Conservation (phyloP, 805 yeast genomes). For the Starmera dryadoides region DNA sequence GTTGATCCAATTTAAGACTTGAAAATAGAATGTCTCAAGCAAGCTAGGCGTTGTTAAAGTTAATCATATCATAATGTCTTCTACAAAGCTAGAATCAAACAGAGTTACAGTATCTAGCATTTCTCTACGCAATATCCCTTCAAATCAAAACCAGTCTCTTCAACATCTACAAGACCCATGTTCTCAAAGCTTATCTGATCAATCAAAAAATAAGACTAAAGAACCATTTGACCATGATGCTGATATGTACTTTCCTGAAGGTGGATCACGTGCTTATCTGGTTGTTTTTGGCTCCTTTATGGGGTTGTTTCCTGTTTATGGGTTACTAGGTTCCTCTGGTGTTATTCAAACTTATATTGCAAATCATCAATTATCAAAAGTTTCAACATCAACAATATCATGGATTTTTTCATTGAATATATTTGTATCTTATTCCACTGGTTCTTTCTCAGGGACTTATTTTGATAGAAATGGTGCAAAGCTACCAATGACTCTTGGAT, state of each 20-base stretch:
- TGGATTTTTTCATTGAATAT: slow-evolving; percentile 64
- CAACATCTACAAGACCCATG: no score
- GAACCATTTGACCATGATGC: slow-evolving; percentile 2
- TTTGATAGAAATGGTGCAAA: slow-evolving; percentile 59
- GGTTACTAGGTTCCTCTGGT: slow-evolving; percentile 55
- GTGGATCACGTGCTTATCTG: slow-evolving; percentile 49
- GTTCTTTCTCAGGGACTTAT: slow-evolving; percentile 48
- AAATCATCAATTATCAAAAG: slow-evolving; percentile 42
- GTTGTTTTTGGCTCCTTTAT: slow-evolving; percentile 56
- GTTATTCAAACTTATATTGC: slow-evolving; percentile 58
- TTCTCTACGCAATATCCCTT: no score
- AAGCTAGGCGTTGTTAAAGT: no score
- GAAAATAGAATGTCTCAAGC: no score
- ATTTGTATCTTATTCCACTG: slow-evolving; percentile 42
- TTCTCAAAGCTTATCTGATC: no score
- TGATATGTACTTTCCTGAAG: slow-evolving; percentile 37
- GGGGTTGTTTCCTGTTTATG: slow-evolving; percentile 52
- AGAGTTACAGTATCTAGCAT: no score
- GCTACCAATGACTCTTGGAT: slow-evolving; percentile 36
- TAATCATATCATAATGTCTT: no score
- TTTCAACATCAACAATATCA: slow-evolving; percentile 42
- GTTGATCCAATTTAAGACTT: no score
- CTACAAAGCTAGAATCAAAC: no score
- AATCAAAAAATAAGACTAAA: no score
- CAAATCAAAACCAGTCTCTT: no score